phyloP scores from a whole-genome alignment of 1,284 basidiomycete species.

The Microbotryomycetes sp. region DNA sequence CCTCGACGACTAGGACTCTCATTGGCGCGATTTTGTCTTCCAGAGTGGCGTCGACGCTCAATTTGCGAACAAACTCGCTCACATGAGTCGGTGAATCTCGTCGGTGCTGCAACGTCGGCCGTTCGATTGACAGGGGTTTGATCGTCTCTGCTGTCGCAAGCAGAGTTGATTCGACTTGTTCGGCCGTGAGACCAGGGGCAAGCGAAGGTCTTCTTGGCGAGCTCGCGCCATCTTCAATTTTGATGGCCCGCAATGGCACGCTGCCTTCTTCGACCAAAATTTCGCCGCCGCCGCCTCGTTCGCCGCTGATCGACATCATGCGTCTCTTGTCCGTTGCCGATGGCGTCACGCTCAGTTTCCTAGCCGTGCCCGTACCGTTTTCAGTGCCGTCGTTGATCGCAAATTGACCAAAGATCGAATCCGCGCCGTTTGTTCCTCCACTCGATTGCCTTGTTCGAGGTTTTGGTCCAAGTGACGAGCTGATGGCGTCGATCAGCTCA shows the following conservation, averaged over 20 bases:
- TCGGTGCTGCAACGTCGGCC: not conserved
- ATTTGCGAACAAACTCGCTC: not conserved
- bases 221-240: constrained; percentile 3
- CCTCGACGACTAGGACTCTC: constrained; percentile 65
- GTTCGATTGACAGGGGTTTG: not conserved
- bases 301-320: not conserved
- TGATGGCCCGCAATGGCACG: constrained; percentile 22
- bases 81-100: not conserved
- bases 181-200: not conserved
- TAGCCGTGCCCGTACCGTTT: not conserved
- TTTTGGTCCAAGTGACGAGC: not conserved
- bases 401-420: not conserved
- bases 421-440: not conserved
- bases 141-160: not conserved
- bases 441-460: not conserved
- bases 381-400: not conserved
- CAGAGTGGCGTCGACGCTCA: not conserved
- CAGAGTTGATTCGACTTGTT: not conserved
- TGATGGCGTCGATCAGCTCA: not conserved
- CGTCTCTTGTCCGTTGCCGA: not conserved
- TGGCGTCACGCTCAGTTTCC: not conserved
- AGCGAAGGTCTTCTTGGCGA: not conserved
- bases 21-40: constrained; percentile 37
- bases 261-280: constrained; percentile 11
- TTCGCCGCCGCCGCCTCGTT: not conserved